Percentiles rank a stretch among this genome's conserved stretches.
These are phyloP conservation scores for Umbelopsis sp. DNA, from an alignment of 192 early-diverging fungal species.

Conservation along the genomic window DNA sequence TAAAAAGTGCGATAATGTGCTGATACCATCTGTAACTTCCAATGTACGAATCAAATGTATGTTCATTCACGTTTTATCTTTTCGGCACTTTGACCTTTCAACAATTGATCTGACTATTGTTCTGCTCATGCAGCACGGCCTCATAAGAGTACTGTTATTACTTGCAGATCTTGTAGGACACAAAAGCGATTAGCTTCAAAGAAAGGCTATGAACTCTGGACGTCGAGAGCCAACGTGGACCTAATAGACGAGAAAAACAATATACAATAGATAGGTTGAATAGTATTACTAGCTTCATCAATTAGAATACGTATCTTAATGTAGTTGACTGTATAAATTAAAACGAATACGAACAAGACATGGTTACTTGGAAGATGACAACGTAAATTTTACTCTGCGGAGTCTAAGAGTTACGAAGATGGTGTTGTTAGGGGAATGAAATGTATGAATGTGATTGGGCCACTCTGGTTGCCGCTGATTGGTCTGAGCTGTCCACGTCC, in stretches of 20 bases:
- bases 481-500: constrained; percentile 19
- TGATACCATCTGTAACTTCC: constrained; percentile 54
- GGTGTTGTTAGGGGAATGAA: neutral
- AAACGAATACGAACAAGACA: too few species aligned
- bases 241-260: neutral
- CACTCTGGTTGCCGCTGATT: constrained; percentile 7
- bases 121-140: constrained; percentile 34
- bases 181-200: constrained; percentile 21
- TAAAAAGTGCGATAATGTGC: constrained; percentile 52
- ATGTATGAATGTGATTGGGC: neutral
- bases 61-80: neutral
- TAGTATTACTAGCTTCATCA: neutral
- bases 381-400: too few species aligned
- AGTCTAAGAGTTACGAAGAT: neutral
- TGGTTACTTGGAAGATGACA: too few species aligned
- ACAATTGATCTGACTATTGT: neutral
- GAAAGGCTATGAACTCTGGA: constrained; percentile 10
- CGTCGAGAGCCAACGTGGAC: neutral
- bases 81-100: neutral
- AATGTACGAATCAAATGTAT: constrained; percentile 46
- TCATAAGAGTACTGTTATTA: constrained; percentile 32
- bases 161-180: constrained; percentile 44
- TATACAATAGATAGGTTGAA: neutral
- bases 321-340: too few species aligned
- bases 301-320: too few species aligned